Conservation (phyloP, 1,284 basidiomycete genomes). For the Ceratobasidium sp. region DNA sequence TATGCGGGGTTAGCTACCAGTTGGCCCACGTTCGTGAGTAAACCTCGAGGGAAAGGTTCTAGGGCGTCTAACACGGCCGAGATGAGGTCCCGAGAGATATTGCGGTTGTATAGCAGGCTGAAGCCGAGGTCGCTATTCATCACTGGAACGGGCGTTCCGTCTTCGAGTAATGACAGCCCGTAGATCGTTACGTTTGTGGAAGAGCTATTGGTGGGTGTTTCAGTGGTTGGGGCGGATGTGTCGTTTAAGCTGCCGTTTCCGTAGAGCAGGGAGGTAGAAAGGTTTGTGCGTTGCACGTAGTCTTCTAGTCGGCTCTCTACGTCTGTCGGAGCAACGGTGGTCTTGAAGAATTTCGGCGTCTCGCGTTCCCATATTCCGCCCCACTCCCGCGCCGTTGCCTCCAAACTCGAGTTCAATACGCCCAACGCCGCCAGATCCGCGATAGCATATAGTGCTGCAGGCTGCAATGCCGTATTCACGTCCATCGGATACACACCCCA, state of each 20-base stretch:
- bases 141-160: slow-evolving; percentile 53
- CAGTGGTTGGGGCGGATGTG: slow-evolving; percentile 3
- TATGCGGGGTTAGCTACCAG: slow-evolving; percentile 59
- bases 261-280: slow-evolving; percentile 57
- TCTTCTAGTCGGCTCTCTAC: slow-evolving; percentile 58
- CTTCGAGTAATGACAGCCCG: slow-evolving; percentile 53
- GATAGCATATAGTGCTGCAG: slow-evolving; percentile 64
- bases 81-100: slow-evolving; percentile 53
- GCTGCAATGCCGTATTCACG: slow-evolving; percentile 65
- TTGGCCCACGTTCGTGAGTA: slow-evolving; percentile 59
- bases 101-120: slow-evolving; percentile 55
- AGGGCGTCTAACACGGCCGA: slow-evolving; percentile 56
- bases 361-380: slow-evolving; percentile 61
- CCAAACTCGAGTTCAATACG: slow-evolving; percentile 56
- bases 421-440: slow-evolving; percentile 58
- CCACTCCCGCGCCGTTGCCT: slow-evolving; percentile 54
- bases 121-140: slow-evolving; percentile 59
- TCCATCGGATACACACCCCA: slow-evolving; percentile 66
- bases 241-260: slow-evolving; percentile 50
- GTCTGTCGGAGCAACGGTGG: slow-evolving; percentile 55
- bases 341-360: slow-evolving; percentile 61
- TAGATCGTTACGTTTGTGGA: slow-evolving; percentile 49
- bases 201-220: neutral
- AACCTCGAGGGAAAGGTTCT: slow-evolving; percentile 58
- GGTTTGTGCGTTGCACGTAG: slow-evolving; percentile 60